Conservation (phyloP, 805 yeast species). For the Candida schatavii region DNA sequence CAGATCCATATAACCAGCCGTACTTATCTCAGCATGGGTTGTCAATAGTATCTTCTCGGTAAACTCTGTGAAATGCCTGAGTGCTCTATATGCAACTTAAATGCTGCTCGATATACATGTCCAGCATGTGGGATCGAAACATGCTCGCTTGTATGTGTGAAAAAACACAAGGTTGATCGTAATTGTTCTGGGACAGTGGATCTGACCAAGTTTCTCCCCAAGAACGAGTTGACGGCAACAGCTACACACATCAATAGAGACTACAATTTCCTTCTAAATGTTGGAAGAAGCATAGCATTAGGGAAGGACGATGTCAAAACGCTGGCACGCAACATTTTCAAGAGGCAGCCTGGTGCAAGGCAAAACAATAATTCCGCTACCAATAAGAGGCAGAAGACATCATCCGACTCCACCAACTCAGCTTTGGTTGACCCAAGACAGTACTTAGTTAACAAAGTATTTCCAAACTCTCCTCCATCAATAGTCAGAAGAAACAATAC, state of each 20-base stretch:
- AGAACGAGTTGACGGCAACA: conserved; percentile 39
- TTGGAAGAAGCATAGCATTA: conserved; percentile 60
- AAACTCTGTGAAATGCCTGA: background rate
- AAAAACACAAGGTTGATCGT: conserved; percentile 59
- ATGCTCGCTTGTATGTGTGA: conserved; percentile 72
- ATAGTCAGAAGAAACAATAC: conserved; percentile 60
- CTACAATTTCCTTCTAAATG: conserved; percentile 64
- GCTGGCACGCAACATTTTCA: conserved; percentile 42
- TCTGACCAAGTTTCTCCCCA: conserved; percentile 54
- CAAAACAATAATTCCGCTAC: conserved; percentile 10
- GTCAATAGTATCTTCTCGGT: no score
- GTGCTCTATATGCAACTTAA: conserved; percentile 36
- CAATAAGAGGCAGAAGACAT: conserved; percentile 20
- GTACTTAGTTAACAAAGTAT: conserved; percentile 19
- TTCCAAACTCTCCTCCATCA: conserved; percentile 24
- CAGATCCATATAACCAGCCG: no score
- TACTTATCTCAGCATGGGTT: no score
- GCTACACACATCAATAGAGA: conserved; percentile 68
- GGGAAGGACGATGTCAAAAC: conserved; percentile 50
- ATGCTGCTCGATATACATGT: conserved; percentile 63
- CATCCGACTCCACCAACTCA: no score
- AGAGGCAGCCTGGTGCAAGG: conserved; percentile 17
- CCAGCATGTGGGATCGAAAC: conserved; percentile 71
- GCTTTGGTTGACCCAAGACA: conserved; percentile 22
- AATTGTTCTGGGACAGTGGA: conserved; percentile 69